Evolutionary conservation across 1,139 yeast genomes (phyloP).

Genomic region (Suhomyces anneliseae): DNA sequence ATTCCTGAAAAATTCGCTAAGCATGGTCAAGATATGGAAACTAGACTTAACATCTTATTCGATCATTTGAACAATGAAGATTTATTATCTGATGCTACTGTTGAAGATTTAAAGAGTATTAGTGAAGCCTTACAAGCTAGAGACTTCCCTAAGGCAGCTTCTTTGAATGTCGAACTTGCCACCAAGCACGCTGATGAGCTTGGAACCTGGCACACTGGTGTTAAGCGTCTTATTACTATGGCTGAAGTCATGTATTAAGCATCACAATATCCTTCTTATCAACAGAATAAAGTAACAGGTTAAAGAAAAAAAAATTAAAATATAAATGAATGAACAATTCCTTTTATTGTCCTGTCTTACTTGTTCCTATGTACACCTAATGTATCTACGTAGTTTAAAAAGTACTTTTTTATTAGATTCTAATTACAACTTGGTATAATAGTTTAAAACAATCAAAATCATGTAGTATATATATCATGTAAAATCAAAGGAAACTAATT

Average conservation of each 20-base stretch:
- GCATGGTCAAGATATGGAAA: constrained; percentile 80
- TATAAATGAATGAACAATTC: too few relatives aligned
- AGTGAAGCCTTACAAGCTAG: constrained; percentile 50
- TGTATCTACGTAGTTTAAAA: not conserved
- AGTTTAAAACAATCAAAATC: not conserved
- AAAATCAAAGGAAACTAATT: too few relatives aligned
- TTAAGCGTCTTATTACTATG: constrained; percentile 84
- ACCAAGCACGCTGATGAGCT: constrained; percentile 70
- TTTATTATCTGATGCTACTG: constrained; percentile 56
- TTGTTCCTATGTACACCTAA: too few relatives aligned
- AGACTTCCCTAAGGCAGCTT: constrained; percentile 62
- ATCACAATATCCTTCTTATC: too few relatives aligned
- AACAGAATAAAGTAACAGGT: too few relatives aligned
- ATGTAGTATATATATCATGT: not conserved
- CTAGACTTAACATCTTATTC: constrained; percentile 73
- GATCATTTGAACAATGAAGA: constrained; percentile 81
- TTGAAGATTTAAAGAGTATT: constrained; percentile 53
- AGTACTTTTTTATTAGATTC: not conserved
- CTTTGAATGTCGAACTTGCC: constrained; percentile 58
- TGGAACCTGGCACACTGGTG: constrained; percentile 93
- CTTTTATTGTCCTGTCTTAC: too few relatives aligned
- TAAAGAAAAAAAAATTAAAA: too few relatives aligned
- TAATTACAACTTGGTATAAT: not conserved
- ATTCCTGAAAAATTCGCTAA: constrained; percentile 74
- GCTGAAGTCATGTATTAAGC: constrained; percentile 45